Evolutionary conservation across 2,329 filamentous ascomycete species (phyloP).

Genomic region (Fusarium concolor): DNA sequence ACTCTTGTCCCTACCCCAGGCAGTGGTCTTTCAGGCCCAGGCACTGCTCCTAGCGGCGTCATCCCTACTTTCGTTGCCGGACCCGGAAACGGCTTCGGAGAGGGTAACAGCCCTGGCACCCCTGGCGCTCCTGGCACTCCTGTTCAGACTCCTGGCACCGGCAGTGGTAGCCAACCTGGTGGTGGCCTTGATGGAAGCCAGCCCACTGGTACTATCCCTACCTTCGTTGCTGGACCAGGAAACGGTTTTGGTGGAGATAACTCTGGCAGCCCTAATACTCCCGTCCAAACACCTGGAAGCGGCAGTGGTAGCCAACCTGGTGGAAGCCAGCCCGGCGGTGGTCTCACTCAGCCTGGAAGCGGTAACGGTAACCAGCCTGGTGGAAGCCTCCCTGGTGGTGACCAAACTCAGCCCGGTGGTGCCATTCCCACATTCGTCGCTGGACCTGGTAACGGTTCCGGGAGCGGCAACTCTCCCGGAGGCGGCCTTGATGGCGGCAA

Average conservation of each 20-base stretch:
- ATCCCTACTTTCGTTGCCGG: conserved; percentile 27
- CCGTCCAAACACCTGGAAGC: conserved; percentile 8
- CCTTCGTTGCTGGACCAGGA: conserved; percentile 23
- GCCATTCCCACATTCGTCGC: conserved; percentile 19
- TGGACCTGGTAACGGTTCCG: conserved; percentile 14
- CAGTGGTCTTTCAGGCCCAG: conserved; percentile 22
- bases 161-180: not conserved
- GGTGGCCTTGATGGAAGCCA: not conserved
- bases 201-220: conserved; percentile 11
- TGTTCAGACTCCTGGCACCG: conserved; percentile 4
- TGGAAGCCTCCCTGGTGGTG: not conserved
- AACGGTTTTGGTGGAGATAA: conserved; percentile 11
- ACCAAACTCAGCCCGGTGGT: not conserved
- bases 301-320: not conserved
- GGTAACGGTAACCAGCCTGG: not conserved
- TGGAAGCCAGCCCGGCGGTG: not conserved
- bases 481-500: conserved; percentile 11
- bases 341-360: not conserved
- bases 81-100: conserved; percentile 23
- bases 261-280: not conserved
- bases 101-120: not conserved
- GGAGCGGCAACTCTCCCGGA: not conserved
- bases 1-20: conserved; percentile 28
- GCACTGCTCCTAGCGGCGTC: conserved; percentile 10
- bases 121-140: not conserved